phyloP scores from a whole-genome alignment of 192 early-diverging fungal genomes.

The Piromyces sp. region DNA sequence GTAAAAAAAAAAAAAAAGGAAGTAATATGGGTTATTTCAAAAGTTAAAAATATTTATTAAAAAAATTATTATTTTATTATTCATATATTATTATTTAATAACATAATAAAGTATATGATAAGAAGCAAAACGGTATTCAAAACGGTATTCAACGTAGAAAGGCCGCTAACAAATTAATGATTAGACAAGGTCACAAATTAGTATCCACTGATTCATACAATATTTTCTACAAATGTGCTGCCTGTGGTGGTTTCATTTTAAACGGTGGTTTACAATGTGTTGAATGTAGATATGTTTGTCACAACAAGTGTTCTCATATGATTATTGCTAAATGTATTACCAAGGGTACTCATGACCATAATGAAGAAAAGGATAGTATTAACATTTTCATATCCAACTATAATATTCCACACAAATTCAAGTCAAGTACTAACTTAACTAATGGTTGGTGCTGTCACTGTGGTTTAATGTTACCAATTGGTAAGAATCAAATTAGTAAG shows the following conservation, averaged over 20 bases:
- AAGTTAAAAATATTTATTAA: too few relatives aligned
- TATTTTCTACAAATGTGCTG: constrained; percentile 93
- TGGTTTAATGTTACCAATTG: constrained; percentile 83
- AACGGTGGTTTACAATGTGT: constrained; percentile 83
- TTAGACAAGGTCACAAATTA: constrained; percentile 81
- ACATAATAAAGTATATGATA: not conserved
- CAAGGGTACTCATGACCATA: constrained; percentile 16
- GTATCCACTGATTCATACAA: constrained; percentile 63
- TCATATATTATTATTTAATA: not conserved
- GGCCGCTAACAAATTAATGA: not conserved
- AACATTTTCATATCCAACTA: constrained; percentile 43
- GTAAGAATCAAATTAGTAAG: constrained; percentile 38
- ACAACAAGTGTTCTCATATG: constrained; percentile 67
- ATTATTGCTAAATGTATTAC: constrained; percentile 85
- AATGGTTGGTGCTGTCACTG: constrained; percentile 95
- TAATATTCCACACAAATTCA: constrained; percentile 91
- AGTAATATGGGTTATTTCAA: too few relatives aligned
- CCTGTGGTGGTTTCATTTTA: constrained; percentile 86
- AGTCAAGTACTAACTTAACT: constrained; percentile 44
- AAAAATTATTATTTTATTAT: not conserved
- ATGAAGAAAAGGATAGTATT: not conserved
- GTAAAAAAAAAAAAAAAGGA: too few relatives aligned
- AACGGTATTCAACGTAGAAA: not conserved
- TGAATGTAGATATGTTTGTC: constrained; percentile 88
- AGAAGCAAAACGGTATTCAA: not conserved